Conservation (phyloP, 2,329 filamentous ascomycete species). For the Ceratocystis lukuohia region DNA sequence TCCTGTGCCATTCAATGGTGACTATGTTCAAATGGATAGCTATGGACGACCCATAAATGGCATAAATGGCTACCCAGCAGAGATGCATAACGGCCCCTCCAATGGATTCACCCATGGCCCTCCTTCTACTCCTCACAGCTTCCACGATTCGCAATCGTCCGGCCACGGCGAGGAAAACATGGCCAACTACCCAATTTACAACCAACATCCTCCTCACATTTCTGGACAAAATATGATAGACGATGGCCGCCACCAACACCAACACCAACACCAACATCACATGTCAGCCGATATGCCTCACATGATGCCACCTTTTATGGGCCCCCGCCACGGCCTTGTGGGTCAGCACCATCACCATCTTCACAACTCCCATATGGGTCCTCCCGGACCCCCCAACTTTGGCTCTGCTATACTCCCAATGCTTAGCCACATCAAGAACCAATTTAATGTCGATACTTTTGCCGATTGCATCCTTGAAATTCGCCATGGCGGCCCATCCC, state of each 20-base stretch:
- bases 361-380: slow-evolving; percentile 22
- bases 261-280: slow-evolving; percentile 14
- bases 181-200: slow-evolving; percentile 14
- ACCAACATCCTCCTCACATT: slow-evolving; percentile 20
- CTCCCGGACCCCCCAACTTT: slow-evolving; percentile 33
- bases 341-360: slow-evolving; percentile 23
- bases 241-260: slow-evolving; percentile 23
- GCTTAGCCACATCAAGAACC: slow-evolving; percentile 26
- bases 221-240: slow-evolving; percentile 21
- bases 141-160: slow-evolving; percentile 48
- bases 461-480: slow-evolving; percentile 33
- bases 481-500: slow-evolving; percentile 28
- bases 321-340: slow-evolving; percentile 24
- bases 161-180: slow-evolving; percentile 33
- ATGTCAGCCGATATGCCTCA: slow-evolving; percentile 25
- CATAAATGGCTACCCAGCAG: slow-evolving; percentile 23
- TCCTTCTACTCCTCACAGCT: slow-evolving; percentile 44
- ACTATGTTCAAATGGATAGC: slow-evolving; percentile 29
- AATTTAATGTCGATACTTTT: slow-evolving; percentile 28
- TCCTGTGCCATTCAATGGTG: slow-evolving; percentile 28
- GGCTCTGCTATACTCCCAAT: slow-evolving; percentile 34
- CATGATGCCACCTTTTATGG: slow-evolving; percentile 27
- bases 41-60: slow-evolving; percentile 29
- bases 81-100: slow-evolving; percentile 12
- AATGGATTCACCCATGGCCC: slow-evolving; percentile 30